Evolutionary conservation across 2,329 filamentous ascomycete genomes (phyloP).

Genomic region (Cadophora sp.): DNA sequence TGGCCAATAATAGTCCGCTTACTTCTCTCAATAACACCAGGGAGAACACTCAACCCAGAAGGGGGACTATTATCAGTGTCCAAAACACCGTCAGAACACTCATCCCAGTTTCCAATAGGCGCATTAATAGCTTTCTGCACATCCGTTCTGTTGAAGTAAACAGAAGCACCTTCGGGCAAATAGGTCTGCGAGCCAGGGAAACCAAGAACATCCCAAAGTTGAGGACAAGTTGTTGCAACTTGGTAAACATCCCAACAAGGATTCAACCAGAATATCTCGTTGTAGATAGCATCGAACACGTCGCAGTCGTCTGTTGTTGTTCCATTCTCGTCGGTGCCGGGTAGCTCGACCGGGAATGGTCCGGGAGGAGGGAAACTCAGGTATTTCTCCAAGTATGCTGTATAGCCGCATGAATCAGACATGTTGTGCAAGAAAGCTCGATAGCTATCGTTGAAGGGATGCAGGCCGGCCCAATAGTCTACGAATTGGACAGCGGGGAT

Average conservation of each 20-base stretch:
- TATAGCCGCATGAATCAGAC: constrained; percentile 66
- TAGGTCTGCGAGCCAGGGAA: constrained; percentile 72
- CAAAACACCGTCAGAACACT: constrained; percentile 59
- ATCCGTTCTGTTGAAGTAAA: constrained; percentile 69
- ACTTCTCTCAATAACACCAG: constrained; percentile 74
- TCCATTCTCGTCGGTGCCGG: constrained; percentile 51
- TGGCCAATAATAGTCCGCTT: constrained; percentile 77
- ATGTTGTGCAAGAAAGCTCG: constrained; percentile 57
- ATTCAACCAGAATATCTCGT: constrained; percentile 64
- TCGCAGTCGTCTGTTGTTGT: constrained; percentile 56
- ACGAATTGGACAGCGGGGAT: constrained; percentile 64
- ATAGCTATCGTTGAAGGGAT: constrained; percentile 68
- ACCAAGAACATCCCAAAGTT: constrained; percentile 71
- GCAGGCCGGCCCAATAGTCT: constrained; percentile 64
- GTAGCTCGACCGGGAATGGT: constrained; percentile 56
- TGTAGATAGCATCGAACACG: constrained; percentile 61
- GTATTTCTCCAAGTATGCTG: constrained; percentile 63
- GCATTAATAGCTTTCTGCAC: constrained; percentile 70
- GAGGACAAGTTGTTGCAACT: constrained; percentile 73
- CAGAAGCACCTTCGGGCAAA: constrained; percentile 62
- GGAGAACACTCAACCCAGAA: constrained; percentile 64
- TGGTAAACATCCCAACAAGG: constrained; percentile 84
- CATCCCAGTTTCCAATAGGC: constrained; percentile 70
- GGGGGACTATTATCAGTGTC: constrained; percentile 59
- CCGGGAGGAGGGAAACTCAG: constrained; percentile 73